These are phyloP conservation scores for Xanthoceras sorbifolium DNA, from an alignment of 345 rosid species.

Conservation along the genomic window DNA sequence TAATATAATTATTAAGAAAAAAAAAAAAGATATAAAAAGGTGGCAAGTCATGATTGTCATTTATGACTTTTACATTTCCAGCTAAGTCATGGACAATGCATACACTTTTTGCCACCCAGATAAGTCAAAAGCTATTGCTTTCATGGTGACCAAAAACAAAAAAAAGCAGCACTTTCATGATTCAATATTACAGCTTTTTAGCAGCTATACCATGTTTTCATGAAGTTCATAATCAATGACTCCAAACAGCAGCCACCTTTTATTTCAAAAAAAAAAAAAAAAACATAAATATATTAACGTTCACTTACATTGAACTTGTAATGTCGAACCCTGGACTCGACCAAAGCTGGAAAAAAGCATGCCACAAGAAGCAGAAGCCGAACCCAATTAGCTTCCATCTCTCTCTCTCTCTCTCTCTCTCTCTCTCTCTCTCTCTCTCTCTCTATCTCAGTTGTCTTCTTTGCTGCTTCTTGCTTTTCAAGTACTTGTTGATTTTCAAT, in stretches of 20 bases:
- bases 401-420: conserved; percentile 7
- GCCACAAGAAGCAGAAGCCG: conserved; percentile 44
- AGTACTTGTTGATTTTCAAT: conserved; percentile 18
- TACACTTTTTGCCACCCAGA: not conserved
- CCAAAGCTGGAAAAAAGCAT: conserved; percentile 47
- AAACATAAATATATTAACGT: too few species aligned
- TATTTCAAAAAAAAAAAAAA: not conserved
- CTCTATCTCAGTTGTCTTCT: conserved; percentile 5
- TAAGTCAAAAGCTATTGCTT: not conserved
- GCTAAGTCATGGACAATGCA: not conserved
- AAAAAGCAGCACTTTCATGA: not conserved
- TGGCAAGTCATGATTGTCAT: not conserved
- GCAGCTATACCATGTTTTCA: not conserved
- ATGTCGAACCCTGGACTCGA: conserved; percentile 57
- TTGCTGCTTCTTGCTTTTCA: conserved; percentile 4
- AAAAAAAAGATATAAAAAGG: too few species aligned
- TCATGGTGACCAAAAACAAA: not conserved
- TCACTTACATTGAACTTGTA: conserved; percentile 77
- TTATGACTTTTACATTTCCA: not conserved
- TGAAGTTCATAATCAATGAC: not conserved
- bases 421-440: conserved; percentile 14
- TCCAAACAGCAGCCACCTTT: not conserved
- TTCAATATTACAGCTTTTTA: too few species aligned
- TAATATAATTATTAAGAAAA: too few species aligned
- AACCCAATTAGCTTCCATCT: conserved; percentile 38